Conservation (phyloP, 208 protist genomes). For the Crithidia sp. region DNA sequence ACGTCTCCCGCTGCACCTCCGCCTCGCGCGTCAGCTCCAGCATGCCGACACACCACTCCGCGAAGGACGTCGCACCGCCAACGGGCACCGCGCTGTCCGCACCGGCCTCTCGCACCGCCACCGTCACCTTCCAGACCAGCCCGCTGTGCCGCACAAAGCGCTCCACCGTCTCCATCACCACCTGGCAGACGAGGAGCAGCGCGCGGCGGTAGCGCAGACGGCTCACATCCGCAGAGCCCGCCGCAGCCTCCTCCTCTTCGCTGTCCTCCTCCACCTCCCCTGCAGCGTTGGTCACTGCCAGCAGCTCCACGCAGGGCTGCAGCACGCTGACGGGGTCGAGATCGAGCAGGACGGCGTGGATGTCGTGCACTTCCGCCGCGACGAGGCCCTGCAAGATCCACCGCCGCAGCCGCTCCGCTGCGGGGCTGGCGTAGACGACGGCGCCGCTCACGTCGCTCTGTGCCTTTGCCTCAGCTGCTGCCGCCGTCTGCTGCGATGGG, state of each 20-base stretch:
- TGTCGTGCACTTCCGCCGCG: slow-evolving; percentile 64
- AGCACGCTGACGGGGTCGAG: slow-evolving; percentile 74
- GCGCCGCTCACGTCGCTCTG: too few species aligned
- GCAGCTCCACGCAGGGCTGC: slow-evolving; percentile 68
- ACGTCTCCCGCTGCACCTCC: slow-evolving; percentile 4
- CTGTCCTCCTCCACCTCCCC: not conserved
- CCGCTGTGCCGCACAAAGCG: slow-evolving; percentile 89
- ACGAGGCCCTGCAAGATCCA: slow-evolving; percentile 84
- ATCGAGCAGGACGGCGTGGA: slow-evolving; percentile 75
- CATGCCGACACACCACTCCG: slow-evolving; percentile 20
- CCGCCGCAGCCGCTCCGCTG: slow-evolving; percentile 76
- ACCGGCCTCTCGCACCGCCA: slow-evolving; percentile 49
- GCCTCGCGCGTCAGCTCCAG: slow-evolving; percentile 7
- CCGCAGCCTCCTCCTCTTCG: not conserved
- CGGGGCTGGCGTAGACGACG: slow-evolving; percentile 71
- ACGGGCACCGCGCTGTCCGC: not conserved
- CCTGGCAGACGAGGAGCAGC: slow-evolving; percentile 83
- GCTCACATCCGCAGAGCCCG: too few species aligned
- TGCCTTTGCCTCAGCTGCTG: too few species aligned
- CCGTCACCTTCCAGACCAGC: slow-evolving; percentile 76
- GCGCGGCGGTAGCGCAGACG: slow-evolving; percentile 44
- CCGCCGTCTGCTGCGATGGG: too few species aligned
- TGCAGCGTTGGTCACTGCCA: slow-evolving; percentile 41
- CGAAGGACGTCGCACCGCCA: not conserved
- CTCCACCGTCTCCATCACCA: slow-evolving; percentile 86